Evolutionary conservation across 225 moss, liverwort and hornwort genomes (phyloP).

Genomic region (Ulota crispa): DNA sequence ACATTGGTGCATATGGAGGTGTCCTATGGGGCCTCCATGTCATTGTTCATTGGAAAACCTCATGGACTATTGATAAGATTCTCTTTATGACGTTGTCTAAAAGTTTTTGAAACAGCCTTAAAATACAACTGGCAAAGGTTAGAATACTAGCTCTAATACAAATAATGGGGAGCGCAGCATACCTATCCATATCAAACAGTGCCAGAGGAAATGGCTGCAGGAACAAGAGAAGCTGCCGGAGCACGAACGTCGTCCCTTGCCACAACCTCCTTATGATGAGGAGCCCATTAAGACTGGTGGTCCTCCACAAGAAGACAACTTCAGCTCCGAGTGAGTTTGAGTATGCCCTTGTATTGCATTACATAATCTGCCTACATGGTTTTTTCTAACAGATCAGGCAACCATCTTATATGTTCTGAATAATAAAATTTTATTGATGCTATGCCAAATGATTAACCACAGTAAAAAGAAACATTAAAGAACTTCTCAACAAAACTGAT

Average conservation of each 20-base stretch:
- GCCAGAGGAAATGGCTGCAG: constrained; percentile 67
- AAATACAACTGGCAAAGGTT: neutral
- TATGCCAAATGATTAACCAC: neutral
- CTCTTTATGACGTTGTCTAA: neutral
- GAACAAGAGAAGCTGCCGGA: constrained; percentile 51
- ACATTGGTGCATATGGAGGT: neutral
- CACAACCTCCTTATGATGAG: constrained; percentile 49
- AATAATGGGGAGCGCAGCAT: constrained; percentile 35
- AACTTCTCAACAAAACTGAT: neutral
- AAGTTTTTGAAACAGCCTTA: neutral
- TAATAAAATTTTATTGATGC: neutral
- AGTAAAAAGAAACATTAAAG: neutral
- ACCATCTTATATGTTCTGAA: neutral
- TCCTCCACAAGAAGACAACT: constrained; percentile 43
- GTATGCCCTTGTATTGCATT: neutral
- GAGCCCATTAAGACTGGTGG: constrained; percentile 39
- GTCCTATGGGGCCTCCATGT: neutral
- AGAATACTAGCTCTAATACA: neutral
- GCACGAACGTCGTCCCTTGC: constrained; percentile 58
- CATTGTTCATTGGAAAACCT: neutral
- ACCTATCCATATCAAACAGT: constrained; percentile 65
- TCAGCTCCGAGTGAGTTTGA: constrained; percentile 55
- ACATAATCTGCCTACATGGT: neutral
- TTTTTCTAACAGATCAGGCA: neutral
- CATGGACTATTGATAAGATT: neutral